These are phyloP conservation scores for Trifolium repens DNA, from an alignment of 306 rosid genomes.

Conservation along the genomic window DNA sequence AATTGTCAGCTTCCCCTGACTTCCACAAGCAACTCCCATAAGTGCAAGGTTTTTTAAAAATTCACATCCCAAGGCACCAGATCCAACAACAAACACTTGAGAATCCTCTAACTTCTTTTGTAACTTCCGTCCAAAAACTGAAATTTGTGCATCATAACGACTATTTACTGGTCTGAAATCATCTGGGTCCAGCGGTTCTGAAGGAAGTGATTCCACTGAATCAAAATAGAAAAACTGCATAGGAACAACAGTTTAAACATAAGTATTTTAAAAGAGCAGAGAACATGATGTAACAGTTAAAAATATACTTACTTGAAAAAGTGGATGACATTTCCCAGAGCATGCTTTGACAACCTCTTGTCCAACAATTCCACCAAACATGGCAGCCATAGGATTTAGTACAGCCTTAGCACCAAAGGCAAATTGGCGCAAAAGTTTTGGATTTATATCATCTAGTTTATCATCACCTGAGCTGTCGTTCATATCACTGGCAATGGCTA, in stretches of 20 bases:
- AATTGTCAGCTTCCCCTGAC: conserved; percentile 71
- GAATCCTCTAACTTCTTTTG: conserved; percentile 92
- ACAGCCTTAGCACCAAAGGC: conserved; percentile 96
- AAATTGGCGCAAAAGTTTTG: conserved; percentile 74
- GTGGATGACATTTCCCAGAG: conserved; percentile 98
- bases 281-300: conserved; percentile 1
- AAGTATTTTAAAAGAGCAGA: neutral
- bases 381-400: conserved; percentile 96
- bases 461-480: conserved; percentile 69
- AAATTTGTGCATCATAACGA: conserved; percentile 97
- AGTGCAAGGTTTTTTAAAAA: conserved; percentile 85
- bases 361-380: conserved; percentile 98
- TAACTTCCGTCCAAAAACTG: conserved; percentile 84
- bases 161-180: conserved; percentile 76
- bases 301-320: conserved; percentile 57
- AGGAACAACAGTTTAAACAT: conserved; percentile 37
- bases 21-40: conserved; percentile 95
- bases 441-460: conserved; percentile 70
- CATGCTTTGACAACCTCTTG: conserved; percentile 97
- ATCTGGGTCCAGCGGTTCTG: conserved; percentile 70
- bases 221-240: conserved; percentile 94
- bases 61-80: conserved; percentile 98
- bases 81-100: conserved; percentile 80
- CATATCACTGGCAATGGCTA: conserved; percentile 57
- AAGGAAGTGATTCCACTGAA: conserved; percentile 93